phyloP scores from a whole-genome alignment of 164 flowering plant species.

The Brasenia schreberi region DNA sequence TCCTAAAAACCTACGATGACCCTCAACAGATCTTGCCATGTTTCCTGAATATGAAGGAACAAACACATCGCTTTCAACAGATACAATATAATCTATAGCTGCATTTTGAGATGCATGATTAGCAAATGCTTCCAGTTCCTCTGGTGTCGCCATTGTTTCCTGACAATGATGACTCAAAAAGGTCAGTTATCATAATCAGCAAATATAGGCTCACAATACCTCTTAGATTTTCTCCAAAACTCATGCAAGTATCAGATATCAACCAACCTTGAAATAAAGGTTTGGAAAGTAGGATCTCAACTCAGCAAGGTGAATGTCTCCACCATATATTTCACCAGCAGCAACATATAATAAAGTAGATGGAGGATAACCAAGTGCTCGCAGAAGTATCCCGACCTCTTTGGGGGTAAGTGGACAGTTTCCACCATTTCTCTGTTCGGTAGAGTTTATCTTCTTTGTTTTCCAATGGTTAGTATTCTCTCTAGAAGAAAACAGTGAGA shows the following conservation, averaged over 20 bases:
- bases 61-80: slow-evolving; percentile 84
- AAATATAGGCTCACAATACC: not conserved
- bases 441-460: slow-evolving; percentile 72
- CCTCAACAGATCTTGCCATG: slow-evolving; percentile 98
- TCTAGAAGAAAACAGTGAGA: slow-evolving; percentile 20
- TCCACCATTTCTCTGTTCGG: slow-evolving; percentile 80
- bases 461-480: slow-evolving; percentile 93
- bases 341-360: slow-evolving; percentile 81
- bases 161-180: slow-evolving; percentile 16
- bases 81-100: slow-evolving; percentile 84
- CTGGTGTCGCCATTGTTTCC: slow-evolving; percentile 63
- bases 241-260: not conserved
- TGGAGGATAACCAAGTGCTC: slow-evolving; percentile 76
- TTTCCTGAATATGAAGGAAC: slow-evolving; percentile 87
- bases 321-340: slow-evolving; percentile 95
- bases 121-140: slow-evolving; percentile 51
- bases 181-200: not conserved
- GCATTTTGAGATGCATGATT: slow-evolving; percentile 86
- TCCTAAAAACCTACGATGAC: slow-evolving; percentile 88
- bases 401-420: slow-evolving; percentile 88
- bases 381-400: slow-evolving; percentile 84
- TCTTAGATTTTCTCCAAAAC: not conserved
- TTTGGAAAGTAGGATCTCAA: slow-evolving; percentile 71
- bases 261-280: slow-evolving; percentile 60
- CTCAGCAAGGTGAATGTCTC: slow-evolving; percentile 49